A percentile compares a stretch with the other conserved stretches of the same genome.
These are phyloP conservation scores for Lactarius pseudohatsudake DNA, from an alignment of 768 basidiomycete genomes.

Conservation along the genomic window DNA sequence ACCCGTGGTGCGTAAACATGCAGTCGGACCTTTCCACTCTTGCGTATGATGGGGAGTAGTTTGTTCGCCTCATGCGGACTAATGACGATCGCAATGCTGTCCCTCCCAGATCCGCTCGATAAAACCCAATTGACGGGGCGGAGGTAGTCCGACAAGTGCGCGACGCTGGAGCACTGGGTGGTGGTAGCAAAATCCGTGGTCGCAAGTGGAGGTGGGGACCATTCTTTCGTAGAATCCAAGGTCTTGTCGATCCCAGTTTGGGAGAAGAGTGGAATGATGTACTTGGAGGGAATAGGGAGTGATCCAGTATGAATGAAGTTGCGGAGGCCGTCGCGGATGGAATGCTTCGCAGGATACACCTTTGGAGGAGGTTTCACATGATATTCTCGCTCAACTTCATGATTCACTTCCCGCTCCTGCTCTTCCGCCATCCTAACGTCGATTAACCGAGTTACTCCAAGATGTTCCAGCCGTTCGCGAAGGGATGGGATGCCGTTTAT, in stretches of 20 bases:
- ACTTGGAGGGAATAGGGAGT: not conserved
- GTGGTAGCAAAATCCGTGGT: not conserved
- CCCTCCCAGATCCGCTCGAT: conserved; percentile 1
- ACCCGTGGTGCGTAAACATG: conserved; percentile 20
- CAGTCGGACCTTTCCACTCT: conserved; percentile 13
- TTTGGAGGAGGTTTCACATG: not conserved
- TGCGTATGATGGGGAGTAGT: conserved; percentile 19
- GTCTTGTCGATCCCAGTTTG: no score
- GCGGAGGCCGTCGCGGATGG: not conserved
- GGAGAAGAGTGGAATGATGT: not conserved
- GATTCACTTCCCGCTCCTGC: not conserved
- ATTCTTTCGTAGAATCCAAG: not conserved
- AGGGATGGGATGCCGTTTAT: not conserved
- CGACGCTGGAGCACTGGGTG: not conserved
- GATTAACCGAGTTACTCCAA: not conserved
- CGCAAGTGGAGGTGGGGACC: not conserved
- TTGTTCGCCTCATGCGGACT: conserved; percentile 14
- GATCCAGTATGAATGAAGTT: not conserved
- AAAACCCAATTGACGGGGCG: conserved; percentile 20
- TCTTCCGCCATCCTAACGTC: conserved; percentile 5
- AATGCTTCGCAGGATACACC: not conserved
- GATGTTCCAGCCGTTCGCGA: not conserved
- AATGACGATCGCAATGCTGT: not conserved
- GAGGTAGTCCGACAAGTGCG: conserved; percentile 11
- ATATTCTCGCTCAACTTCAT: not conserved